Evolutionary conservation across 2,329 filamentous ascomycete genomes (phyloP).

Genomic region (Monosporascus sp.): DNA sequence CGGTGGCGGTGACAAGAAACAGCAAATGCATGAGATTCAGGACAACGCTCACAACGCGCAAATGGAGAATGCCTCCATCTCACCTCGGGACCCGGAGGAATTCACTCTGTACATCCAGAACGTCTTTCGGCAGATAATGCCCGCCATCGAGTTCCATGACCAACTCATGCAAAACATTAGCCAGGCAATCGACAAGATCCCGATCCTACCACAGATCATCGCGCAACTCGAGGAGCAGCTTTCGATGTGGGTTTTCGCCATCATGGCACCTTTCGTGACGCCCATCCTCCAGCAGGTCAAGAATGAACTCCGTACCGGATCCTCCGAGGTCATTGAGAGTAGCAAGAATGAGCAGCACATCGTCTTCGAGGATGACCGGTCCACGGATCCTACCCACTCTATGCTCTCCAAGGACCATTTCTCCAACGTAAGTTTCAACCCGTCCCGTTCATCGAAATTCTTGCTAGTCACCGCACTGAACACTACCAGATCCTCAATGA

Average conservation of each 20-base stretch:
- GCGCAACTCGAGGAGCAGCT: slow-evolving; percentile 85
- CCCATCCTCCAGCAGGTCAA: slow-evolving; percentile 85
- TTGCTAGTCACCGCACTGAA: slow-evolving; percentile 3
- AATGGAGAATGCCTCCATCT: slow-evolving; percentile 68
- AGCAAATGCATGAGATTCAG: slow-evolving; percentile 75
- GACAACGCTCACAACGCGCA: slow-evolving; percentile 68
- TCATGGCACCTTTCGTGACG: slow-evolving; percentile 81
- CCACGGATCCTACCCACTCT: slow-evolving; percentile 81
- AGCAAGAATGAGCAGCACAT: slow-evolving; percentile 79
- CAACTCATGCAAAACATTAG: slow-evolving; percentile 76
- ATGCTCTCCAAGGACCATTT: slow-evolving; percentile 98
- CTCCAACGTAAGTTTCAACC: slow-evolving; percentile 56
- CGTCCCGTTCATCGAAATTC: background rate
- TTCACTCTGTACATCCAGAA: slow-evolving; percentile 73
- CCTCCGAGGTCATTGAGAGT: slow-evolving; percentile 80
- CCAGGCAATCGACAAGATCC: slow-evolving; percentile 76
- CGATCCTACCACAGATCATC: slow-evolving; percentile 75
- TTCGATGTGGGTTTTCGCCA: slow-evolving; percentile 84
- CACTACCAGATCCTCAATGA: slow-evolving; percentile 67
- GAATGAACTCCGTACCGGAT: slow-evolving; percentile 78
- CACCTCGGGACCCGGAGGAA: slow-evolving; percentile 75
- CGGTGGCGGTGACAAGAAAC: slow-evolving; percentile 67
- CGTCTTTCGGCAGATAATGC: slow-evolving; percentile 75
- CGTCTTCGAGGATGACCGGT: slow-evolving; percentile 76
- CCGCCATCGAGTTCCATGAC: slow-evolving; percentile 87